Evolutionary conservation across 148 eudicot genomes (phyloP), one percentile per base, ranked within the genome.

Genomic region (Talinum fruticosum): DNA sequence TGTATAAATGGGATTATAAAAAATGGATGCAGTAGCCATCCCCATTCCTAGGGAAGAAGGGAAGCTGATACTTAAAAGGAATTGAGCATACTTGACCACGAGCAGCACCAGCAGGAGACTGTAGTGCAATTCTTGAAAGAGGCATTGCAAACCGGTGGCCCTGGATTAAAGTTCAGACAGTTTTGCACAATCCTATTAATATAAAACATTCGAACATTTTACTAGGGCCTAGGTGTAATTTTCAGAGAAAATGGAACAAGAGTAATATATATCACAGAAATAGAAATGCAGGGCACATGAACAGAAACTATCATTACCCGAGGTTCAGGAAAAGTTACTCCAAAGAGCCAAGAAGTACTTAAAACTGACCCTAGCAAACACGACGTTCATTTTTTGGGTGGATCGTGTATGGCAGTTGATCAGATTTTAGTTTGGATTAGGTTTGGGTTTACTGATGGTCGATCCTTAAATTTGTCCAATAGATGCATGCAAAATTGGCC

Each of bases 111-210:
- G 90, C 94, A 66, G 94, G 97, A 74, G 96, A 79, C 80, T 88
- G 88, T 59, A 96, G 79, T 10, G 89, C 88, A 71, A 96, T 82
- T 76, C 87, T 86, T 79, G 97, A 88, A 49, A 87, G 91, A 36
- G 97, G 99, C 91, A 90, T 85, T 72, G 92, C 92, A 72, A 67
- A 81, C 15, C 97, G 94, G 67, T 85, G 80, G 47, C 99, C 99
- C 97, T 96, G 83, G 61, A 86, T 14, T n/a, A n/a, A 57, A 75
- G 30, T n/a, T 33, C 28, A 21, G 37, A 76, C 59, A n/a, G 23
- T 53, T 61, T 69, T 45, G 34, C 45, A 44, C 47, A 75, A 71
- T 36, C 5, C 19, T 34, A 24, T 24, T 21, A 57, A 57, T 6
- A 61, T 19, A 47, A 19, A 65, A 49, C 34, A 64, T 15, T 45